Evolutionary conservation across 139 green algal genomes (phyloP), one percentile per base, ranked within the genome.

Genomic region (Tetraselmis chui): DNA sequence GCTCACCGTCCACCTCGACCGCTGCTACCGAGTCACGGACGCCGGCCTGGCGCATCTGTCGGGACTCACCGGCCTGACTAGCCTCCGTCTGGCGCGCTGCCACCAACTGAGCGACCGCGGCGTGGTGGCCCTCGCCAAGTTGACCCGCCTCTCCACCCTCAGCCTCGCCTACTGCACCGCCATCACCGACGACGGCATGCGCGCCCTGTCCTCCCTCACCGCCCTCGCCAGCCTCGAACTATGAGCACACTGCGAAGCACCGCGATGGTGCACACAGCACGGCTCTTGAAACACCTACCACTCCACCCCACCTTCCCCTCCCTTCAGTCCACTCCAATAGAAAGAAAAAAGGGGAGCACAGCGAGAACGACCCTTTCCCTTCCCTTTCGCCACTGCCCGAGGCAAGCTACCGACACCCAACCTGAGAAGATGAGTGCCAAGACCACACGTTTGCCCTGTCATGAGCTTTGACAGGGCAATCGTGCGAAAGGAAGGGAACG

Each of bases 1-100:
- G 32, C 80, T 91, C 26, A 88, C 83, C 1, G 85, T 90, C 78
- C 89, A 92, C 80, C 79, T 92, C 1, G 89, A 92, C 81, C 81
- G 83, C 29, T 92, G 89, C 79, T 59, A 90, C 29, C 77, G 83
- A 29, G 24, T 92, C 25, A 88, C 83, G 2, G 89, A 92, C 31
- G 67, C 59, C 22, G 86, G 80, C 1, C 29, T 91, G 30, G 0
- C 29, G 0, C 74, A 75, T 23, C 59, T 91, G 58, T 77, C 83
- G 5, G 77, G 79, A 23, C n/a, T 88, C 18, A 85, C 76, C 2
- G 79, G 81, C 29, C 84, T 92, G 1, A 90, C 86, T 0, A 88
- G 82, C 31, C 83, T 92, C 75, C 81, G 87, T 0, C 77, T 92
- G 2, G 81, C 80, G 23, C 78, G 87, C 30, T 91, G 87, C 80